phyloP scores from a whole-genome alignment of 495 filamentous ascomycete species.

The Tricharina praecox region DNA sequence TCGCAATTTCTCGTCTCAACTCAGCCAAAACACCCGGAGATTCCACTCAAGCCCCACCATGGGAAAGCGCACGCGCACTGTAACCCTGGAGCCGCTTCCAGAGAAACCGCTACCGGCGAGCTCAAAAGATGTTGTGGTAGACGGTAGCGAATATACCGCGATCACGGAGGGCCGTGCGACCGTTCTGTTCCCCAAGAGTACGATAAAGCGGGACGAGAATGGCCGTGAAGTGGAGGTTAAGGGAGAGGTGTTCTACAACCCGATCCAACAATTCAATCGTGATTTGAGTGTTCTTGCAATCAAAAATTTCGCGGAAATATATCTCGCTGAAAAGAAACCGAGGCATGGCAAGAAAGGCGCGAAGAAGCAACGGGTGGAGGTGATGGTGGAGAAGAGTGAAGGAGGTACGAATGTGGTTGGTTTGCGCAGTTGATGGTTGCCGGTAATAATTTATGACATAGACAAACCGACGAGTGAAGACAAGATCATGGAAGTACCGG shows the following conservation, averaged over 20 bases:
- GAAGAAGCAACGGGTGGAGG: background rate
- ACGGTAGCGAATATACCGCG: constrained; percentile 42
- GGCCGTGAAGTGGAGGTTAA: constrained; percentile 32
- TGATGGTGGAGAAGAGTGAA: no score
- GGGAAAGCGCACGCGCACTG: constrained; percentile 20
- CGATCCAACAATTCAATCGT: constrained; percentile 95
- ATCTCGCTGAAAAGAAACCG: constrained; percentile 33
- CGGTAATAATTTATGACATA: no score
- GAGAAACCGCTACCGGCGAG: constrained; percentile 16
- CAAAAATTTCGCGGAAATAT: constrained; percentile 59
- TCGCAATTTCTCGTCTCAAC: no score
- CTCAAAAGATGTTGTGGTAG: constrained; percentile 15
- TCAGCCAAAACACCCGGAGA: no score
- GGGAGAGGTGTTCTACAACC: constrained; percentile 89
- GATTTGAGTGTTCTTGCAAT: constrained; percentile 87
- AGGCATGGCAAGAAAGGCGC: constrained; percentile 28
- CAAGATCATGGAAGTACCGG: no score
- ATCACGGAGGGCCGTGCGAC: constrained; percentile 53
- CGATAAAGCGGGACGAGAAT: constrained; percentile 30
- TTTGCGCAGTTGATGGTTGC: no score
- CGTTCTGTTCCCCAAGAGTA: constrained; percentile 39
- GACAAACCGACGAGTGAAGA: no score
- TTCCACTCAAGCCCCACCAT: constrained; percentile 11
- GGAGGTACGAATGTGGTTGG: no score
- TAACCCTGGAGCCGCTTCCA: constrained; percentile 8